phyloP scores from a whole-genome alignment of 2,329 filamentous ascomycete genomes.

The Cladosporium austrohemisphaericum region DNA sequence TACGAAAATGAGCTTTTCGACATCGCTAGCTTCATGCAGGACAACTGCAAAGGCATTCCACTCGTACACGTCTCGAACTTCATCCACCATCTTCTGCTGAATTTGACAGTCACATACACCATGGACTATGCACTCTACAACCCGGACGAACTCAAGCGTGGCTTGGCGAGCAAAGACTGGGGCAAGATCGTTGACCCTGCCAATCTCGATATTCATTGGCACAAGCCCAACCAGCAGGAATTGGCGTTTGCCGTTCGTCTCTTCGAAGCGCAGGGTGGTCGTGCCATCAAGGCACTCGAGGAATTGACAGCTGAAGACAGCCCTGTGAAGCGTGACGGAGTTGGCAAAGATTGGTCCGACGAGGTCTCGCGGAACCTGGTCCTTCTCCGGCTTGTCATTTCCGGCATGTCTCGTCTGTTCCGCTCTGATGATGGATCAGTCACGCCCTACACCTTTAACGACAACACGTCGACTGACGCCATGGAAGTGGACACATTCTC shows the following conservation, averaged over 20 bases:
- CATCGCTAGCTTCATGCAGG: slow-evolving; percentile 93
- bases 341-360: slow-evolving; percentile 98
- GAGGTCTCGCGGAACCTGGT: slow-evolving; percentile 89
- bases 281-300: slow-evolving; percentile 69
- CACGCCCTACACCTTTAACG: slow-evolving; percentile 36
- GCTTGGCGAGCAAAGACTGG: slow-evolving; percentile 78
- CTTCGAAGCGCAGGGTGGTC: slow-evolving; percentile 77
- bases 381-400: slow-evolving; percentile 81
- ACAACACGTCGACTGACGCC: slow-evolving; percentile 52
- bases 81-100: slow-evolving; percentile 91
- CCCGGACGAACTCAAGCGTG: slow-evolving; percentile 65
- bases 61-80: slow-evolving; percentile 97
- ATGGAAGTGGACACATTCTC: slow-evolving; percentile 24
- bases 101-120: slow-evolving; percentile 90
- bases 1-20: slow-evolving; percentile 87
- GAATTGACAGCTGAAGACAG: slow-evolving; percentile 78
- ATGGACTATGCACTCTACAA: slow-evolving; percentile 87
- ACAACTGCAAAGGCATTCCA: slow-evolving; percentile 87
- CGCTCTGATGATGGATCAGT: slow-evolving; percentile 57
- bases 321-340: slow-evolving; percentile 83
- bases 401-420: slow-evolving; percentile 85
- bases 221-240: slow-evolving; percentile 74
- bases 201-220: slow-evolving; percentile 84
- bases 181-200: slow-evolving; percentile 70
- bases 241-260: slow-evolving; percentile 84